Percentiles rank a stretch among this genome's conserved stretches.
Conservation (phyloP, 169 alveolate genomes). For the Gregarina niphandrodes region DNA sequence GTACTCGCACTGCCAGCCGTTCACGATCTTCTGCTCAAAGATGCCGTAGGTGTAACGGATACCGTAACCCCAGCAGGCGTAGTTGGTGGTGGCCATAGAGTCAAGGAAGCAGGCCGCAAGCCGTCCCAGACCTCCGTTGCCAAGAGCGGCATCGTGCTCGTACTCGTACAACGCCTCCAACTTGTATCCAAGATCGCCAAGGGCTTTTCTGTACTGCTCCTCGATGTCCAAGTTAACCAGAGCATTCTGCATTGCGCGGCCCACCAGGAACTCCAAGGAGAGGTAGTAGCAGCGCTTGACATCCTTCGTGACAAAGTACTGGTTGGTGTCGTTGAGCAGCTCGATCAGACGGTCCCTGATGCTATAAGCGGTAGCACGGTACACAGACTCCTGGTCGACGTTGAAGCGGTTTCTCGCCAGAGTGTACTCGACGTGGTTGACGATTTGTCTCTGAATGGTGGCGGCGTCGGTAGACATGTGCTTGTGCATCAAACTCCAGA, state of each 20-base stretch:
- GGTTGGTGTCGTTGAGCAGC: conserved; percentile 65
- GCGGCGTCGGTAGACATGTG: too few species aligned
- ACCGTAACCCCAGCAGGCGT: conserved; percentile 90
- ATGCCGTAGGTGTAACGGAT: conserved; percentile 77
- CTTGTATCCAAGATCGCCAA: conserved; percentile 61
- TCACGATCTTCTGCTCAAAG: conserved; percentile 65
- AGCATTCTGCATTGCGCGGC: conserved; percentile 74
- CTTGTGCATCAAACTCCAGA: too few species aligned
- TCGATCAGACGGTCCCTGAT: conserved; percentile 74
- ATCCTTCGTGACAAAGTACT: conserved; percentile 52
- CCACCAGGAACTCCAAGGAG: conserved; percentile 70
- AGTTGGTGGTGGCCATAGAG: conserved; percentile 69
- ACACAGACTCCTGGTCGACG: conserved; percentile 49
- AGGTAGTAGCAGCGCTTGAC: conserved; percentile 66
- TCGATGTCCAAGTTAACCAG: conserved; percentile 63
- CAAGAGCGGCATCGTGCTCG: conserved; percentile 87
- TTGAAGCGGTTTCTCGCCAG: conserved; percentile 67
- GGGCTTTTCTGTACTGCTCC: conserved; percentile 52
- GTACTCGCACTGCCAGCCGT: conserved; percentile 66
- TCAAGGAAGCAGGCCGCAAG: conserved; percentile 87
- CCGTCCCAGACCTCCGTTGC: conserved; percentile 89
- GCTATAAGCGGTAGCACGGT: conserved; percentile 60
- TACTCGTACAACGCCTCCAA: conserved; percentile 66
- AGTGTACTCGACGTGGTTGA: too few species aligned
- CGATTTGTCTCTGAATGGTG: too few species aligned